Evolutionary conservation across 225 moss, liverwort and hornwort species (phyloP).

Genomic region (Pleurozium schreberi): DNA sequence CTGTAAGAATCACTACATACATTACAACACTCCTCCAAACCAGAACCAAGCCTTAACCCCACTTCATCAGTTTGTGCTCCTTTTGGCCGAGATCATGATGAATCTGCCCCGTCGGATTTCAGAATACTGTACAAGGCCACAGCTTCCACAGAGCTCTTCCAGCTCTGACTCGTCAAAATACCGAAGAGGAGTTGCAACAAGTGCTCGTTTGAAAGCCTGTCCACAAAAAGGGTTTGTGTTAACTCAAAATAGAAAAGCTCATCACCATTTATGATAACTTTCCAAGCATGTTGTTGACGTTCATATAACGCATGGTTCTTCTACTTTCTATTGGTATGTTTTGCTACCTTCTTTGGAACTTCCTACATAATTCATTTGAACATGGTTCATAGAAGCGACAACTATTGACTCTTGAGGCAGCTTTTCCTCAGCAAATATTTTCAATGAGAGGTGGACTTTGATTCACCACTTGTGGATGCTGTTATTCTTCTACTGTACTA

Average conservation of each 20-base stretch:
- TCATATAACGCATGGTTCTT: background rate
- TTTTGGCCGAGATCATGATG: slow-evolving; percentile 30
- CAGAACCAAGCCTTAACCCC: background rate
- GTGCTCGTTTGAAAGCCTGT: slow-evolving; percentile 2
- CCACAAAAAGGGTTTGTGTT: background rate
- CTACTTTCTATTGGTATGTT: background rate
- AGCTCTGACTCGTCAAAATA: slow-evolving; percentile 34
- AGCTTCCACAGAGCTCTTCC: slow-evolving; percentile 23
- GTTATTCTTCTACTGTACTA: background rate
- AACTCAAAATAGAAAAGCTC: background rate
- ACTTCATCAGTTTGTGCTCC: background rate
- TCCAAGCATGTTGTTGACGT: background rate
- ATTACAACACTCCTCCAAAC: background rate
- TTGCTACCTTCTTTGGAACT: background rate
- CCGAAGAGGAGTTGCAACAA: background rate
- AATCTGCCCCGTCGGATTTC: slow-evolving; percentile 1
- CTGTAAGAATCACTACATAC: background rate
- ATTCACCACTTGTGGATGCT: background rate
- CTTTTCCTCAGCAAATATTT: background rate
- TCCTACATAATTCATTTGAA: background rate
- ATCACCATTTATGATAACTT: background rate
- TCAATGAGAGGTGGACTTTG: background rate
- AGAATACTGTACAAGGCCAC: slow-evolving; percentile 27
- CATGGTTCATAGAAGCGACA: background rate
- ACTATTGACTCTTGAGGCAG: background rate